Conservation (phyloP, 2,329 filamentous ascomycete species). For the Apiospora arundinis region DNA sequence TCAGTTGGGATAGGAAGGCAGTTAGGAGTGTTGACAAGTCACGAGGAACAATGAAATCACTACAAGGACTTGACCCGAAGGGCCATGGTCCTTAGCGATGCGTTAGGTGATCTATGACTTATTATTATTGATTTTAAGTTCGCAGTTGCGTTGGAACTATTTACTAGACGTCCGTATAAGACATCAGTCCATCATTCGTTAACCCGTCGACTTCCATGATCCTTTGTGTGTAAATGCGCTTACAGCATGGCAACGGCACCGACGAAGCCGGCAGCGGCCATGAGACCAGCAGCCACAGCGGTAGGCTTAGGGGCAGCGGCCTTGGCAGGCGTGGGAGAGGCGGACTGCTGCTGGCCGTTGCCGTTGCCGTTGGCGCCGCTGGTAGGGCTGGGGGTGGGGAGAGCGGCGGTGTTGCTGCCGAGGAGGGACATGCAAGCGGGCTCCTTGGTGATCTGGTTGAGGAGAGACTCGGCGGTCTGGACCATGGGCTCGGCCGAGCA, state of each 20-base stretch:
- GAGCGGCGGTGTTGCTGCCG: background rate
- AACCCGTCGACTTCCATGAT: background rate
- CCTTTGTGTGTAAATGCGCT: background rate
- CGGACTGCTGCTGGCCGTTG: background rate
- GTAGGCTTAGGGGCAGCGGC: background rate
- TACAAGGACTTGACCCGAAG: background rate
- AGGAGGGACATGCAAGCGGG: conserved; percentile 17
- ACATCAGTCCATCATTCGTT: conserved; percentile 4
- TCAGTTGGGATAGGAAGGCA: too few species aligned
- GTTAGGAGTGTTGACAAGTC: background rate
- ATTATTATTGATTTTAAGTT: background rate
- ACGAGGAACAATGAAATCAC: background rate
- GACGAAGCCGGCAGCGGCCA: conserved; percentile 8
- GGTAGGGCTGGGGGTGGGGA: background rate
- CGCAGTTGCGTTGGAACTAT: background rate
- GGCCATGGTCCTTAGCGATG: background rate
- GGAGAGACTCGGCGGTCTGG: background rate
- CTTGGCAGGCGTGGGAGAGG: background rate
- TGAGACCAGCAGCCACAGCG: background rate
- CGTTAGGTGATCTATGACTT: background rate
- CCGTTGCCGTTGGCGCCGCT: background rate
- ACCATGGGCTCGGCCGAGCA: conserved; percentile 4
- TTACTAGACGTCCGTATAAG: background rate
- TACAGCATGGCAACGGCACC: conserved; percentile 19
- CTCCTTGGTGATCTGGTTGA: conserved; percentile 18